Evolutionary conservation across 306 rosid genomes (phyloP).

Genomic region (Glycine soja): DNA sequence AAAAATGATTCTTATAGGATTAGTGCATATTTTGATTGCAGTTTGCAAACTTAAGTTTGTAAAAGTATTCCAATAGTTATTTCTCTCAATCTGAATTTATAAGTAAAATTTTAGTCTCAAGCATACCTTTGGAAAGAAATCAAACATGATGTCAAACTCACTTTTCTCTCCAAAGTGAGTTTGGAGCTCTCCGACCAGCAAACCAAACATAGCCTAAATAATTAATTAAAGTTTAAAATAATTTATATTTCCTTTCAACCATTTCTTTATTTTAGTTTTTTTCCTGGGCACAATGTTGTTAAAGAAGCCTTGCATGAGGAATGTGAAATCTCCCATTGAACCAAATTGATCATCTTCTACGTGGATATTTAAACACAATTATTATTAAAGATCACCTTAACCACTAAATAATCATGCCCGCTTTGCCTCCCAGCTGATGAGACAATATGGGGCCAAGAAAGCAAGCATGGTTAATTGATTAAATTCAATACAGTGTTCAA

Average conservation of each 20-base stretch:
- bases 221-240: no score
- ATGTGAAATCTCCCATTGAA: constrained; percentile 26
- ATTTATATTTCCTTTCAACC: background rate
- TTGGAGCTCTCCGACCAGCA: no score
- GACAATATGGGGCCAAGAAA: constrained; percentile 50
- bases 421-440: constrained; percentile 32
- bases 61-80: no score
- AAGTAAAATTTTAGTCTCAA: no score
- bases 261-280: background rate
- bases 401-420: constrained; percentile 45
- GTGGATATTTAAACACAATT: constrained; percentile 46
- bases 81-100: no score
- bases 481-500: constrained; percentile 33
- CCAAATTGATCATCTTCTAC: constrained; percentile 34
- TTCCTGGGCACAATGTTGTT: constrained; percentile 21
- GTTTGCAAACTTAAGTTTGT: no score
- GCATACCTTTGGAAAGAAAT: no score
- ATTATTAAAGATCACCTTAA: constrained; percentile 46
- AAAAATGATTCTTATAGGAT: no score
- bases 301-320: constrained; percentile 42
- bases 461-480: constrained; percentile 43
- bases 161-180: no score
- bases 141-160: no score
- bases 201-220: no score
- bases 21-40: no score